These are phyloP conservation scores for Tetrahymena malaccensis DNA, from an alignment of 73 alveolate genomes.

Conservation along the genomic window DNA sequence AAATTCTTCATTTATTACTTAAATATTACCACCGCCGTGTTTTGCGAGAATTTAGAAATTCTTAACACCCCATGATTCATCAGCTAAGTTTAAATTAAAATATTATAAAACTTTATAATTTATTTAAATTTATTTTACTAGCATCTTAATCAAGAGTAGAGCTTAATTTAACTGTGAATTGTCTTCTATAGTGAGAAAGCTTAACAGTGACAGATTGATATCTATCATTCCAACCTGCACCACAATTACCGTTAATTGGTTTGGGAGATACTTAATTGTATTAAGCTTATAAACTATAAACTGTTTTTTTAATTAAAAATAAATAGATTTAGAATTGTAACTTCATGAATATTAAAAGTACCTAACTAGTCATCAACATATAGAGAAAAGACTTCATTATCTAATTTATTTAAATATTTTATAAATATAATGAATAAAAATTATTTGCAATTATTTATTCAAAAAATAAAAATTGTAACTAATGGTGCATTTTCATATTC, in stretches of 20 bases:
- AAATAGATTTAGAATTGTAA: too few species aligned
- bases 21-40: not conserved
- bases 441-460: not conserved
- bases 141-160: not conserved
- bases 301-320: not conserved
- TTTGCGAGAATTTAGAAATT: not conserved
- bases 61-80: not conserved
- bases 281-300: not conserved
- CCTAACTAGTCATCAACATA: not conserved
- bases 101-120: not conserved
- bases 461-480: too few species aligned
- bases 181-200: not conserved
- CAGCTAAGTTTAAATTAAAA: not conserved
- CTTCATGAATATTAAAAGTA: not conserved
- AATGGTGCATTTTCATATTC: too few species aligned
- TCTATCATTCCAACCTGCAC: not conserved
- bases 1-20: not conserved
- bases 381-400: not conserved
- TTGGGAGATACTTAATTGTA: not conserved
- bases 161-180: not conserved
- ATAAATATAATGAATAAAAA: not conserved
- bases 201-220: not conserved
- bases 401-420: not conserved
- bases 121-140: not conserved
- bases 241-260: not conserved